A percentile compares a stretch with the other conserved stretches of the same genome.
These are phyloP conservation scores for Scheffersomyces amazonensis DNA, from an alignment of 805 yeast species.

Conservation along the genomic window DNA sequence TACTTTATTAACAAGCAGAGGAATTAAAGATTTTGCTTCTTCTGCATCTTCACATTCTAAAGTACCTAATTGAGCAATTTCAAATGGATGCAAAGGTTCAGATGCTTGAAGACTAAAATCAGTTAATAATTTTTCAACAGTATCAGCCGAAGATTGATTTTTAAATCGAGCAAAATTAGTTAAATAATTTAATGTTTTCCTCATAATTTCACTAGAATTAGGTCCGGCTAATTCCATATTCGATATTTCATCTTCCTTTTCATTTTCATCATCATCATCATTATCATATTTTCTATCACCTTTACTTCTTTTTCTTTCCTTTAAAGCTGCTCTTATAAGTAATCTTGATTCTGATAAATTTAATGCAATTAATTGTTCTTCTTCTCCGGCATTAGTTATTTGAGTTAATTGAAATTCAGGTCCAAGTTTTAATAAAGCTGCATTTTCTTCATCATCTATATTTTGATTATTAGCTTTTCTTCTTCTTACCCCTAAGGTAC, in stretches of 20 bases:
- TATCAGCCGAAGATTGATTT: slow-evolving; percentile 88
- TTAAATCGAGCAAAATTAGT: slow-evolving; percentile 85
- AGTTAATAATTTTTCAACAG: slow-evolving; percentile 83
- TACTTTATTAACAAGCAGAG: slow-evolving; percentile 78
- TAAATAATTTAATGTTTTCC: slow-evolving; percentile 86
- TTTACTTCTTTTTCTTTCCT: slow-evolving; percentile 52
- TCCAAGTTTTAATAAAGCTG: slow-evolving; percentile 81
- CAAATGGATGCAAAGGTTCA: slow-evolving; percentile 83
- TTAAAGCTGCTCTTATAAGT: slow-evolving; percentile 84
- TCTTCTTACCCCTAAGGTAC: slow-evolving; percentile 82
- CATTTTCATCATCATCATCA: slow-evolving; percentile 31
- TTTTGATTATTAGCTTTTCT: slow-evolving; percentile 57
- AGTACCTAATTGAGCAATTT: slow-evolving; percentile 87
- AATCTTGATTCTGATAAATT: slow-evolving; percentile 89
- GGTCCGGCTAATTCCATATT: slow-evolving; percentile 57
- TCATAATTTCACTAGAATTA: slow-evolving; percentile 81
- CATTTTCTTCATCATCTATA: slow-evolving; percentile 87
- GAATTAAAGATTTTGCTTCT: slow-evolving; percentile 92
- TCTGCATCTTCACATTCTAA: slow-evolving; percentile 94
- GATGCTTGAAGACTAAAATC: slow-evolving; percentile 55
- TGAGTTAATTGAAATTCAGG: slow-evolving; percentile 88
- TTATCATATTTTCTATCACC: slow-evolving; percentile 16
- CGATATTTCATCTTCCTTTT: slow-evolving; percentile 43
- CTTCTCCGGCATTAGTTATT: slow-evolving; percentile 75
- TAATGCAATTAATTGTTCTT: slow-evolving; percentile 74